Evolutionary conservation across 2,329 filamentous ascomycete species (phyloP).

Genomic region (Raffaelea albimanens): DNA sequence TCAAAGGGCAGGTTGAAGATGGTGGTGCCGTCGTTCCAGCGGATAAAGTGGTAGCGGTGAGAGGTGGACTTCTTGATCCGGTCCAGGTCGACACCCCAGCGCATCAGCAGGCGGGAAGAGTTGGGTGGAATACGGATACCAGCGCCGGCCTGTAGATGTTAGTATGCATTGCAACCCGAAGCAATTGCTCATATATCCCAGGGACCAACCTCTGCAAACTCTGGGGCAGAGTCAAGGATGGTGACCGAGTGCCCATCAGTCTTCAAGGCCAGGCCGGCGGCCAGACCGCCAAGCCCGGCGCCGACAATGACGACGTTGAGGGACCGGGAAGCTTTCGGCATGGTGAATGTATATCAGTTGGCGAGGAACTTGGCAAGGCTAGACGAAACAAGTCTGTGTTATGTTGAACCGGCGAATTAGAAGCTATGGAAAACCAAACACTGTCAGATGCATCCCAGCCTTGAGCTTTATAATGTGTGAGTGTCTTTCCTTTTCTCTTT

Average conservation of each 20-base stretch:
- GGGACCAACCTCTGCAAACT: constrained; percentile 11
- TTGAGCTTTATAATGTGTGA: no score
- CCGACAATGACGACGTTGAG: constrained; percentile 11
- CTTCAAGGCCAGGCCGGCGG: constrained; percentile 5
- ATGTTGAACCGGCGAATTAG: no score
- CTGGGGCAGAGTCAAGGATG: constrained; percentile 8
- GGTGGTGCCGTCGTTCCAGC: constrained; percentile 4
- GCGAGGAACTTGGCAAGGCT: no score
- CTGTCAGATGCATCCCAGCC: no score
- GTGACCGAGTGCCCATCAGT: constrained; percentile 8
- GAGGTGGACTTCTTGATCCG: background rate
- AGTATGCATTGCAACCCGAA: constrained; percentile 13
- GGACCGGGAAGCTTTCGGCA: no score
- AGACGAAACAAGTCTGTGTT: no score
- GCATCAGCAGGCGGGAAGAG: constrained; percentile 18
- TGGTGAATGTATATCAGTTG: no score
- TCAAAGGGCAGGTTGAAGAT: constrained; percentile 11
- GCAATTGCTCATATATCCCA: no score
- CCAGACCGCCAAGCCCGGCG: constrained; percentile 11
- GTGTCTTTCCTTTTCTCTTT: no score
- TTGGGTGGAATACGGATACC: constrained; percentile 21
- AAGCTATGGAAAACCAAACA: no score
- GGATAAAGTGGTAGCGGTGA: constrained; percentile 4
- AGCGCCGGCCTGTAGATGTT: constrained; percentile 1
- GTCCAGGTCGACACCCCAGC: constrained; percentile 16